Base-by-base conservation (phyloP, 2,329 filamentous ascomycete species). In the Phyllosticta paracitricarpa region DNA sequence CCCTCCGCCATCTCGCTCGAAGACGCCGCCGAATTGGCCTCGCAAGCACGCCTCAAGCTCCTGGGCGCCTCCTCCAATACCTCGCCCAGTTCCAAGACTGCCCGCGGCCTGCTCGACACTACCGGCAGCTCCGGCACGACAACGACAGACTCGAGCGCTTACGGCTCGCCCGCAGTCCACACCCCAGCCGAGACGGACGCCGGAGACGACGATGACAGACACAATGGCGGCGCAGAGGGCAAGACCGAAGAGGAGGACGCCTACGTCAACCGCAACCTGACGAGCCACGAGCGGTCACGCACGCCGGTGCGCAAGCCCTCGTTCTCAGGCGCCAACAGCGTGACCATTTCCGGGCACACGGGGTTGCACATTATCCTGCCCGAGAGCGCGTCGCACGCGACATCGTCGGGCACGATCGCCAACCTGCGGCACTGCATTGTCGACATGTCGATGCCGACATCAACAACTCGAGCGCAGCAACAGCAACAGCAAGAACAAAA, bases 351-450 rank as follows among this genome's bases (percentile, higher is more conserved):
- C 9, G 80, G 84, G 64, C 88, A 93, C 67, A 75, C 75, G 0
- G 79, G 81, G n/a, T 73, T 88, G 19, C 89, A 92, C 72, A 90
- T 96, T 67, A 86, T 89, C 65, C 82, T 96, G 0, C 89, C 91
- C 0, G 77, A 83, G 0, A 85, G 88, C 0, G 86, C 89, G 0
- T 82, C 86, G 4, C 81, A 83, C n/a, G 83, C 88, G 3, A 89
- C 87, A 0, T 84, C 87, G 0, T 88, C 89, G 0, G 89, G 88
- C 2, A 87, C 85, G 12, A 76, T 96, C 30, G 88, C 86, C 0
- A 82, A 87, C 56, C 76, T 97, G 22, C 77, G 77, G 1, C 79
- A 79, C 59, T 94, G 89, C 71, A 82, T 96, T 8, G 82, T 96
- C 57, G 89, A 96, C 73, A 87, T 96, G 81, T 89, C 88, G 0